phyloP scores from a whole-genome alignment of 495 filamentous ascomycete genomes.

The Oidiodendron maius region DNA sequence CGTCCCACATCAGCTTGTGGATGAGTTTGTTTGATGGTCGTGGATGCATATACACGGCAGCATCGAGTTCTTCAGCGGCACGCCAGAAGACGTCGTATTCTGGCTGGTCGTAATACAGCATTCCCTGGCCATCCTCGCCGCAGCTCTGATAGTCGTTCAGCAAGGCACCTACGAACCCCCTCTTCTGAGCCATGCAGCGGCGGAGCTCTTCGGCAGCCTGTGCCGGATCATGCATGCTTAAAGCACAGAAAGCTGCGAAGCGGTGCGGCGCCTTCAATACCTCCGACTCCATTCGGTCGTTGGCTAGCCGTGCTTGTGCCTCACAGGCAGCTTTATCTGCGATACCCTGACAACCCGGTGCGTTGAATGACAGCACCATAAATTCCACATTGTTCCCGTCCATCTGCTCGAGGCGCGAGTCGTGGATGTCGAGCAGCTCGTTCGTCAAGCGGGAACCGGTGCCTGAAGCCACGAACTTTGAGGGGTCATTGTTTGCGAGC shows the following conservation, averaged over 20 bases:
- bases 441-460: conserved; percentile 1
- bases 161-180: conserved; percentile 55
- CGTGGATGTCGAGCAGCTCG: conserved; percentile 44
- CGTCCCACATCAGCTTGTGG: conserved; percentile 45
- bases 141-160: conserved; percentile 48
- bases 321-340: no score
- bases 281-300: no score
- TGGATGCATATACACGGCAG: conserved; percentile 60
- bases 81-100: conserved; percentile 55
- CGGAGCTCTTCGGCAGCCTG: conserved; percentile 50
- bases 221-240: conserved; percentile 49
- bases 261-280: conserved; percentile 43
- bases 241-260: conserved; percentile 50
- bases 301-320: no score
- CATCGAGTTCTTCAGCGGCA: conserved; percentile 47
- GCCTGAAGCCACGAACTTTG: conserved; percentile 23
- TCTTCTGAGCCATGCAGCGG: conserved; percentile 42
- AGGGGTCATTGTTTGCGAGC: background rate
- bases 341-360: conserved; percentile 56
- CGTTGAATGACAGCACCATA: conserved; percentile 50
- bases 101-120: conserved; percentile 53
- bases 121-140: conserved; percentile 33
- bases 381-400: conserved; percentile 56
- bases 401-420: conserved; percentile 45
- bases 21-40: conserved; percentile 38